A percentile compares a stretch with the other conserved stretches of the same genome.
Conservation (phyloP, 169 alveolate genomes). For the Plasmodium gonderi region DNA sequence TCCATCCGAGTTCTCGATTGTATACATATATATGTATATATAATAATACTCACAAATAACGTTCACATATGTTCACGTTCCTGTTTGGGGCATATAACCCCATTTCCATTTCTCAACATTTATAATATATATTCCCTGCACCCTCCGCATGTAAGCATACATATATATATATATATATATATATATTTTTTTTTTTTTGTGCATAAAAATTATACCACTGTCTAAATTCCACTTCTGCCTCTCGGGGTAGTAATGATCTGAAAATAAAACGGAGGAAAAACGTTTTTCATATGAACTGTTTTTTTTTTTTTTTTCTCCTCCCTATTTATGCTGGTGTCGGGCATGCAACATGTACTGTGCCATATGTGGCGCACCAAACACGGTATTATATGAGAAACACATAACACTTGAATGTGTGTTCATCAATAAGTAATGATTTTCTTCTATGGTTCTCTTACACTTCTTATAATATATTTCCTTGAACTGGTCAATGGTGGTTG, state of each 20-base stretch:
- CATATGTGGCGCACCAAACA: not conserved
- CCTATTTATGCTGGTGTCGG: not conserved
- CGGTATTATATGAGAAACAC: not conserved
- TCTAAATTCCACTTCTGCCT: slow-evolving; percentile 87
- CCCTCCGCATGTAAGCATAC: not conserved
- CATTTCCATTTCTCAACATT: not conserved
- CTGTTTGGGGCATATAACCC: no score
- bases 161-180: slow-evolving; percentile 11
- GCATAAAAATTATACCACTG: slow-evolving; percentile 73
- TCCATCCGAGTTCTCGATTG: not conserved
- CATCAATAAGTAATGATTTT: no score
- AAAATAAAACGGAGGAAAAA: not conserved
- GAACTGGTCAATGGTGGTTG: slow-evolving; percentile 81
- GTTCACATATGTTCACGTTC: no score
- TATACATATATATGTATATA: no score
- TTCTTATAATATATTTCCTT: slow-evolving; percentile 78
- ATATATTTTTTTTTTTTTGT: not conserved
- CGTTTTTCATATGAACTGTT: not conserved
- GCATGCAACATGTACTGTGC: not conserved
- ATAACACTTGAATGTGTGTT: no score
- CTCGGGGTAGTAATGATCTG: slow-evolving; percentile 88
- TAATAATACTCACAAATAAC: no score
- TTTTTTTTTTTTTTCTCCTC: not conserved
- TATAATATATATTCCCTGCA: not conserved
- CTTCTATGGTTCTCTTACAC: slow-evolving; percentile 52